Evolutionary conservation across 768 basidiomycete genomes (phyloP).

Genomic region (Multifurca ochricompacta): DNA sequence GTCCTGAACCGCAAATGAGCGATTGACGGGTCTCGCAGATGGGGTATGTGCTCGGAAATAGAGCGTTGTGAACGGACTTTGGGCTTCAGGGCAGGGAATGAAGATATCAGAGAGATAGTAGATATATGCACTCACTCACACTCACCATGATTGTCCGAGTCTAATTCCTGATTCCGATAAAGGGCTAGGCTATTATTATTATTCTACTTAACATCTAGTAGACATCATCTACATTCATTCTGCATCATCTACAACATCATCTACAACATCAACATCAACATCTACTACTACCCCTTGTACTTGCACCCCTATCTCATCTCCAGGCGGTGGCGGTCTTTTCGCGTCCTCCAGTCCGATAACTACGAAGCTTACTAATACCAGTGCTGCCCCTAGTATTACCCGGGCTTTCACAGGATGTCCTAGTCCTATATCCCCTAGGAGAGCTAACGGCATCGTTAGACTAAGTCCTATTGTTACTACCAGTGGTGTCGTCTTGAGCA

Average conservation of each 20-base stretch:
- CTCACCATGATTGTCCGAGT: slow-evolving; percentile 10
- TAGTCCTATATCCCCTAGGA: slow-evolving; percentile 70
- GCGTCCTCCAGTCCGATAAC: slow-evolving; percentile 54
- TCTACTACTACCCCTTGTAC: background rate
- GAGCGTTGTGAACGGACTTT: slow-evolving; percentile 36
- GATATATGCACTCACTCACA: too few relatives aligned
- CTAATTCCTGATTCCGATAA: background rate
- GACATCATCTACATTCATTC: too few relatives aligned
- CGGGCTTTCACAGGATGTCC: slow-evolving; percentile 47
- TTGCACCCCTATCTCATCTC: background rate
- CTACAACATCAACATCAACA: background rate
- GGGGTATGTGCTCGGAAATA: slow-evolving; percentile 36
- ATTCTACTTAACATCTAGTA: background rate
- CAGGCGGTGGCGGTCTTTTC: slow-evolving; percentile 22
- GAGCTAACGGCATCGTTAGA: slow-evolving; percentile 88
- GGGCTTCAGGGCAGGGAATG: too few relatives aligned
- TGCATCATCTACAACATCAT: too few relatives aligned
- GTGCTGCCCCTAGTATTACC: slow-evolving; percentile 63
- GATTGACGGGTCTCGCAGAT: slow-evolving; percentile 42
- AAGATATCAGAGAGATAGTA: too few relatives aligned
- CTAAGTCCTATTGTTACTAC: slow-evolving; percentile 91
- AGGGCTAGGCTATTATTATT: background rate
- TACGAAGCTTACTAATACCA: slow-evolving; percentile 76
- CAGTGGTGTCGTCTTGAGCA: slow-evolving; percentile 94
- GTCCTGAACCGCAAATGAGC: slow-evolving; percentile 43